Base-by-base conservation (phyloP, 768 basidiomycete genomes). In the Boletus bicolor region DNA sequence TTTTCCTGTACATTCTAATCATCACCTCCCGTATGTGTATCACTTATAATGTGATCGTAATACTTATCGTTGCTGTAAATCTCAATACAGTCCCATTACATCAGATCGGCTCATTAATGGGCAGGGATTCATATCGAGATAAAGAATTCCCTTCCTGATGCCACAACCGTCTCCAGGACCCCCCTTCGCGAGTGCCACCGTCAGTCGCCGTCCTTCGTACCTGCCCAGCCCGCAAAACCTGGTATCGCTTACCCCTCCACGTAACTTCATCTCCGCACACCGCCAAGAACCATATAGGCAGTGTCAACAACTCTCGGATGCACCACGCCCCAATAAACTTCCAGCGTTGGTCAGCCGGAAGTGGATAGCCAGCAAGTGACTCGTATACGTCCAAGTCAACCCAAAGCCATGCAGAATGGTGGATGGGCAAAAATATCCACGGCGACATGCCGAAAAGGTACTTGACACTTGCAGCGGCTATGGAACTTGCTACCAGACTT, bases 221-320 rank as follows among this genome's bases (percentile, higher is more conserved):
- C 68, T 87, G 86, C 44, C 95, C 94, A 62, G 92, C 88, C 36
- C 72, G 73, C 56, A 86, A 69, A 44, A 98, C 81, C 59, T 78
- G 77, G 72, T 98, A 99, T 59, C 70, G 79, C 65, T 74, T 79
- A 0, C 95, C 96, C 66, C 97, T 80, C 97, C 97, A 99, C 1
- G 79, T 76, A 34, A 99, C 91, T 54, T 85, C 83, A 68, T 84
- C 79, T 30, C 95, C 93, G 48, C 86, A 72, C 39, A 99, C 82
- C 7, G 91, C 96, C 58, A 87, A 75, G 7, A 87, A 47, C 83
- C 86, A 99, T 54, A 98, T 91, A 0, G 97, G 97, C 21, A 98
- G 75, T 5, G 96, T 87, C 55, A 95, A 70, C 39, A 86, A 12
- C 73, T 99, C 97, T 54, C 97, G 81, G 19, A 79, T 74, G 17